phyloP scores from a whole-genome alignment of 495 filamentous ascomycete species.

The Bryoglossum gracile region DNA sequence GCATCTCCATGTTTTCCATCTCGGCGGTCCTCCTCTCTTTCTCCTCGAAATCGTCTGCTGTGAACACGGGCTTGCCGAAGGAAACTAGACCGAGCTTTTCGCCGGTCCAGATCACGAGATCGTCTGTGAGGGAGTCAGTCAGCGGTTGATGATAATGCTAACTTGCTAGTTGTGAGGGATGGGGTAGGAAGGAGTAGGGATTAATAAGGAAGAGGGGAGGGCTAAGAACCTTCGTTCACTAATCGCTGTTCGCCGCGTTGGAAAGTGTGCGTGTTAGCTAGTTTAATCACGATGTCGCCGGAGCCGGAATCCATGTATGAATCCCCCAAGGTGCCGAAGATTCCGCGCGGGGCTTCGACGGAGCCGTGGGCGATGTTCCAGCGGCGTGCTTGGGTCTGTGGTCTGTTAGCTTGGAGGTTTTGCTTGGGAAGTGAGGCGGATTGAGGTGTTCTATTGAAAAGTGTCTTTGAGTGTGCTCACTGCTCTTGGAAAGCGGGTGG shows the following conservation, averaged over 20 bases:
- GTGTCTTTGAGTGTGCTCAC: too few relatives aligned
- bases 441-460: too few relatives aligned
- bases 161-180: too few relatives aligned
- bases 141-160: too few relatives aligned
- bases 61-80: conserved; percentile 47
- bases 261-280: conserved; percentile 52
- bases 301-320: conserved; percentile 35
- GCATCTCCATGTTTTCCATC: conserved; percentile 34
- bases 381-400: conserved; percentile 69
- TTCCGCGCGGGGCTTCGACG: conserved; percentile 28
- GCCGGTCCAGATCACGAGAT: conserved; percentile 74
- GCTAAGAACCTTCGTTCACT: conserved; percentile 42
- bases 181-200: too few relatives aligned
- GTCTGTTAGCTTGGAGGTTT: too few relatives aligned
- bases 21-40: conserved; percentile 29
- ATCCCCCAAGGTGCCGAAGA: conserved; percentile 37
- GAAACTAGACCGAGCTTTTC: conserved; percentile 67
- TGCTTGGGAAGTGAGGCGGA: too few relatives aligned
- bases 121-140: too few relatives aligned
- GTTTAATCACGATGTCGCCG: conserved; percentile 62
- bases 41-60: conserved; percentile 40
- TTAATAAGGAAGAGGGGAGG: too few relatives aligned
- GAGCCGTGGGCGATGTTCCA: conserved; percentile 58
- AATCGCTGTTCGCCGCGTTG: conserved; percentile 23
- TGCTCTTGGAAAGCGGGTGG: too few relatives aligned